Evolutionary conservation across 2,329 filamentous ascomycete species (phyloP).

Genomic region (Fusarium siculi): DNA sequence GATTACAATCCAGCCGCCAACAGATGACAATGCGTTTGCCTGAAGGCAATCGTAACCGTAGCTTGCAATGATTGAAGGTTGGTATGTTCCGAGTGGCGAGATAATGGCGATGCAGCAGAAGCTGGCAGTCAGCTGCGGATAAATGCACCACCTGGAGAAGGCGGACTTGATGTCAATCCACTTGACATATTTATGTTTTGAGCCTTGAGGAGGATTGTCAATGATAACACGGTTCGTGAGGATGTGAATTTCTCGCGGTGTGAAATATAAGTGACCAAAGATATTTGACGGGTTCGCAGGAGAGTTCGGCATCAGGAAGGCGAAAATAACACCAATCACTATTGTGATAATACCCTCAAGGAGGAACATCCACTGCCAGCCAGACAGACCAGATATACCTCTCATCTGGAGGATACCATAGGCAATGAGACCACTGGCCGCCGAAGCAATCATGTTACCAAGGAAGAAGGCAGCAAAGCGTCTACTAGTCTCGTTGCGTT

Average conservation of each 20-base stretch:
- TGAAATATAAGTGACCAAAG: background rate
- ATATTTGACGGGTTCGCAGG: background rate
- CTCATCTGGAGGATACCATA: background rate
- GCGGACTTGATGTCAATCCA: conserved; percentile 11
- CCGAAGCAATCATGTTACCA: conserved; percentile 54
- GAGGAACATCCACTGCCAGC: conserved; percentile 51
- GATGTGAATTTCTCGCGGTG: background rate
- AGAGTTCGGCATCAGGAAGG: background rate
- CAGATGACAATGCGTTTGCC: background rate
- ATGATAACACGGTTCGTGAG: background rate
- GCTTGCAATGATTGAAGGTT: conserved; percentile 8
- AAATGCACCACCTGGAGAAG: conserved; percentile 12
- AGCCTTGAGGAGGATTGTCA: background rate
- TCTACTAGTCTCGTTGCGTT: conserved; percentile 55
- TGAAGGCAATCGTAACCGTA: conserved; percentile 4
- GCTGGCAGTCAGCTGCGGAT: conserved; percentile 9
- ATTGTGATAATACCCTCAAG: background rate
- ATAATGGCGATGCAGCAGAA: conserved; percentile 23
- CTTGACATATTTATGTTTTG: background rate
- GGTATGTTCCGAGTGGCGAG: conserved; percentile 14
- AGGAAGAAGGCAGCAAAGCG: conserved; percentile 57
- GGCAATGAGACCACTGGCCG: conserved; percentile 17
- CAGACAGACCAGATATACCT: conserved; percentile 47
- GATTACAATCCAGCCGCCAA: background rate
- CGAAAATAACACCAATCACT: background rate